Base-by-base conservation (phyloP, 2,329 filamentous ascomycete genomes). In the Microdochium paspali region DNA sequence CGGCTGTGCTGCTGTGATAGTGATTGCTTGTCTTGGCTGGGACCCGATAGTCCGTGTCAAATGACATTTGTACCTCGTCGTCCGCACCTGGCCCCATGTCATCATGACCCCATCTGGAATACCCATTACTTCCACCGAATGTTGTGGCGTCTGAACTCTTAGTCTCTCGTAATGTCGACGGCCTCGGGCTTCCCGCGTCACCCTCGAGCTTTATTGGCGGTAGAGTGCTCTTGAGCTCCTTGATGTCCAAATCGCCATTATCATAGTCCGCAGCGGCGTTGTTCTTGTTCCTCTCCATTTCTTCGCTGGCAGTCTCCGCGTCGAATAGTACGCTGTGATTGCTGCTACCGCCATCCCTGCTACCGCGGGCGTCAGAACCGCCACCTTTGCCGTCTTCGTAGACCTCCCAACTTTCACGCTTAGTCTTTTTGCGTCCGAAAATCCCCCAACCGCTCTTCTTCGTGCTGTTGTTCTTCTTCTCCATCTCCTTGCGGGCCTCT, bases 351-450 rank as follows among this genome's bases (percentile, higher is more conserved):
- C 67, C 71, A 15, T 73, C 72, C 47, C 77, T 72, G 9, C 67
- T 68, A 48, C 49, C 57, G 10, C 51, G 46, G 9, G 49, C 53
- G 2, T 55, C 50, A 24, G 51, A 54, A 39, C 61, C 55, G 39
- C 54, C 56, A 1, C 52, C 60, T 58, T 78, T 79, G 18, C 68
- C 70, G 51, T 94, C 87, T 61, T 96, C 85, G 62, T 96, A 96
- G 9, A 89, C 89, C 64, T 97, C 91, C 91, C 91, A 96, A 47
- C 87, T 86, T 60, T 90, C 89, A 67, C 90, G 90, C 60, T 90
- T 73, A 39, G 85, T 85, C 68, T 88, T 95, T 58, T 87, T 90
- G 44, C 86, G 81, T 39, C 84, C 84, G 67, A 96, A 96, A 56
- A 94, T 80, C 30, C 82, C 80, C 39, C 70, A 69, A 10, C 63